Percentiles rank a stretch among this genome's conserved stretches.
Conservation (phyloP, 176 grass and related monocot genomes). For the Raddia guianensis region DNA sequence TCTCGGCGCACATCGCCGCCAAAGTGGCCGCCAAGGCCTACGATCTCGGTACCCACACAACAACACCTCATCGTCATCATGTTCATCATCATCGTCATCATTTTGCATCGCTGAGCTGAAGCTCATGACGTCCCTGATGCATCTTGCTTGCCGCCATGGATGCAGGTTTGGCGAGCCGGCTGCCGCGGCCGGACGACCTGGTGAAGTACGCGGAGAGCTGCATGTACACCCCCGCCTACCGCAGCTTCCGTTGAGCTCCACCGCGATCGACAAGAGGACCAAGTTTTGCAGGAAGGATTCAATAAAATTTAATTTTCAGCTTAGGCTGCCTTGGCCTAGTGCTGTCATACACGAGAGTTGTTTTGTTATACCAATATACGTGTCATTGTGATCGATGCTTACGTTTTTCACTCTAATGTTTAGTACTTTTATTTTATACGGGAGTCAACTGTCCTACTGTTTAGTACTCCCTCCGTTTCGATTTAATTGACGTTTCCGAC, state of each 20-base stretch:
- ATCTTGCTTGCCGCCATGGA: not conserved
- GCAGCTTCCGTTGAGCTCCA: slow-evolving; percentile 53
- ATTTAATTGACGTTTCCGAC: too few species aligned
- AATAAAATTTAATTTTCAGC: slow-evolving; percentile 24
- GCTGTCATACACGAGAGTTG: not conserved
- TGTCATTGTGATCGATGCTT: not conserved
- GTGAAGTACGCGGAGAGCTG: slow-evolving; percentile 88
- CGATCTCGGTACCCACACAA: slow-evolving; percentile 55
- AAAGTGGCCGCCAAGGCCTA: slow-evolving; percentile 89
- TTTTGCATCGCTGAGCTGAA: not conserved
- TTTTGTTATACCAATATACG: not conserved
- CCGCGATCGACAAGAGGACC: not conserved
- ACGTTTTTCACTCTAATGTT: too few species aligned
- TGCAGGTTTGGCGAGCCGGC: slow-evolving; percentile 68
- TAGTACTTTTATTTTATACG: too few species aligned
- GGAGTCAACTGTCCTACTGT: too few species aligned
- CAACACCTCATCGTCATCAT: too few species aligned
- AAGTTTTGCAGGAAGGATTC: slow-evolving; percentile 12
- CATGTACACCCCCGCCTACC: slow-evolving; percentile 90
- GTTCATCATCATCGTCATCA: not conserved
- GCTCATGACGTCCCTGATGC: not conserved
- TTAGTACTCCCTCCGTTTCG: too few species aligned
- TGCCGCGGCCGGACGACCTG: slow-evolving; percentile 79
- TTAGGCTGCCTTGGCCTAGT: slow-evolving; percentile 1
- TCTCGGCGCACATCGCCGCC: slow-evolving; percentile 87